Evolutionary conservation across 2,329 filamentous ascomycete species (phyloP), one percentile per base, ranked within the genome.

Genomic region (Alternaria infectoria): DNA sequence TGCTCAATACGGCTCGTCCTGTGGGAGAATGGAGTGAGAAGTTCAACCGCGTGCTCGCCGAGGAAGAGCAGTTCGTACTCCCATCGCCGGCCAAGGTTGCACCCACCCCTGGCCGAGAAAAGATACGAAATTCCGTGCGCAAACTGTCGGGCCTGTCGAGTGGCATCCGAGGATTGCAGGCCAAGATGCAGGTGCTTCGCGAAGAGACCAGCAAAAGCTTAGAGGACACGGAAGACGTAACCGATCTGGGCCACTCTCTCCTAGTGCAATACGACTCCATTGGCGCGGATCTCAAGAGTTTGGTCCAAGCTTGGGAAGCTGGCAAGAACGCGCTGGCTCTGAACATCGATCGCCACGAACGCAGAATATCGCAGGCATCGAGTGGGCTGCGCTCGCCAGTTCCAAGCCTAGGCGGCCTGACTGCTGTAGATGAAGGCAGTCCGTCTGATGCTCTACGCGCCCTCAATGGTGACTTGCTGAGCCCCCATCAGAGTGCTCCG

Each of bases 231-330:
- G 82, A 84, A 40, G 88, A 92, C 65, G 78, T 84, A 6, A 88
- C 89, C 5, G 92, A 97, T 69, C 86, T 97, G 15, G 93, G 92
- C 0, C 87, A 90, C 1, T 90, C 89, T 66, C 85, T 98, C 43
- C 90, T 97, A 86, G 83, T 89, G 21, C 96, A 98, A 74, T 99
- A 98, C 79, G 96, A 99, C 60, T 95, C 93, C 5, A 96, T 99
- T 67, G 96, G 96, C 3, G 86, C 90, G 25, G 96, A 99, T 74
- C 85, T 99, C 47, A 91, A 91, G 77, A 81, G 80, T 47, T 74
- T 85, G 17, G 78, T 84, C 56, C 81, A 83, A 68, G 83, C 83
- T 3, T 85, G 83, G 83, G 83, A 85, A 65, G 69, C 79, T 56
- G 96, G 95, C 54, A 95, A 92, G 78, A 87, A 90, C n/a, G 90